Evolutionary conservation across 2,329 filamentous ascomycete genomes (phyloP).

Genomic region (Diaporthe citriasiana): DNA sequence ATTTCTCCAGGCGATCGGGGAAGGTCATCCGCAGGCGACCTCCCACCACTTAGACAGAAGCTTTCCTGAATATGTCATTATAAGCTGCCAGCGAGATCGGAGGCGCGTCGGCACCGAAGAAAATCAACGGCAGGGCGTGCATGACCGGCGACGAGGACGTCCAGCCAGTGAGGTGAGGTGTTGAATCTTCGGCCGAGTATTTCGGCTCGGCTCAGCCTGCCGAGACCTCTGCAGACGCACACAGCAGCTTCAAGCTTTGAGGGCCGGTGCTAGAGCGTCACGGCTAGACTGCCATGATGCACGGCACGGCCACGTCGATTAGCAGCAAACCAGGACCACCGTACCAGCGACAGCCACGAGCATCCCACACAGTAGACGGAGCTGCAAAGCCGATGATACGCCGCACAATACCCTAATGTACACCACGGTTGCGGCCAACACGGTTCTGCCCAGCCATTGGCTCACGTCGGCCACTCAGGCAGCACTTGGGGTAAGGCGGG

Average conservation of each 20-base stretch:
- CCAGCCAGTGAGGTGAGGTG: neutral
- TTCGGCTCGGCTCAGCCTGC: conserved; percentile 22
- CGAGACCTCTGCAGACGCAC: neutral
- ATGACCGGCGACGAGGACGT: neutral
- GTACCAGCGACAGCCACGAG: conserved; percentile 13
- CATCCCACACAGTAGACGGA: neutral
- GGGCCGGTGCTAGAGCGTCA: neutral
- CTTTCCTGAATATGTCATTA: neutral
- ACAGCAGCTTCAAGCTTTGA: neutral
- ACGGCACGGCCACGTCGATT: neutral
- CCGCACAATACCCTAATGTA: conserved; percentile 10
- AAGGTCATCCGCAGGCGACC: neutral
- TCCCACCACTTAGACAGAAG: neutral
- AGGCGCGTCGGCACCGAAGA: conserved; percentile 8
- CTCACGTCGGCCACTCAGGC: neutral
- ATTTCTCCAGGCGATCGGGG: too few species aligned
- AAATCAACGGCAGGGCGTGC: conserved; percentile 15
- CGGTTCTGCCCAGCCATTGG: neutral
- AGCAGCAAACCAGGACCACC: neutral
- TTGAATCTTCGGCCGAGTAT: conserved; percentile 10
- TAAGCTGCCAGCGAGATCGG: conserved; percentile 6
- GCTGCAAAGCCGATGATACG: conserved; percentile 8
- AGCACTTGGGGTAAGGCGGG: conserved; percentile 18
- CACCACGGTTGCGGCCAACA: conserved; percentile 11
- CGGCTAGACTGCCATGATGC: neutral